Base-by-base conservation (phyloP, 345 rosid species). In the Mercurialis annua region DNA sequence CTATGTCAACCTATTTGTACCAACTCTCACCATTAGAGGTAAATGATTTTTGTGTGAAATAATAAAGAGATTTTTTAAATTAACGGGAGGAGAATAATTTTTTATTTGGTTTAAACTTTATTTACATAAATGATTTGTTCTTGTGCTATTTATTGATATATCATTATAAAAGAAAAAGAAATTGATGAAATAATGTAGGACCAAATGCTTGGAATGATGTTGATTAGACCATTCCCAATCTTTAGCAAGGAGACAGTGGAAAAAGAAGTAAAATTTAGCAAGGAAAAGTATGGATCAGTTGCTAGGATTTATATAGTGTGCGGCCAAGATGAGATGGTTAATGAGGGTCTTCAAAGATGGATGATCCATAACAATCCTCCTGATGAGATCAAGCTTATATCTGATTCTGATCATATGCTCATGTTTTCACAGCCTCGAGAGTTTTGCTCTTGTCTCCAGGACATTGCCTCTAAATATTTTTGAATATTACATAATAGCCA, bases 21-120 rank as follows among this genome's bases (percentile, higher is more conserved):
- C 78, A 82, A n/a, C 69, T 76, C 47, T 84, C 81, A 21, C 83
- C 77, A n/a, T 54, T 73, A 1, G 80, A 79, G 78, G 85, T 77
- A 64, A 54, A n/a, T 34, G 40, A 34, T 34, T 4, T 34, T 34
- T 9, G 9, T 34, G 9, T 34, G 9, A 4, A 34, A 34, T 34
- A 9, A 9, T 34, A 4, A 3, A 34, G 40, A 34, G 40, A 34
- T 34, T n/a, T n/a, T n/a, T n/a, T n/a, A n/a, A n/a, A n/a, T n/a
- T n/a, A n/a, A n/a, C n/a, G n/a, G n/a, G n/a, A n/a, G n/a, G n/a
- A n/a, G n/a, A n/a, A n/a, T n/a, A n/a, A n/a, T n/a, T n/a, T n/a
- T n/a, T n/a, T n/a, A n/a, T n/a, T n/a, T 34, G 40, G 40, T 34
- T n/a, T n/a, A n/a, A n/a, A n/a, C n/a, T n/a, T n/a, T 6, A 57